phyloP scores from a whole-genome alignment of 345 rosid genomes.

The Cochlearia excelsa region DNA sequence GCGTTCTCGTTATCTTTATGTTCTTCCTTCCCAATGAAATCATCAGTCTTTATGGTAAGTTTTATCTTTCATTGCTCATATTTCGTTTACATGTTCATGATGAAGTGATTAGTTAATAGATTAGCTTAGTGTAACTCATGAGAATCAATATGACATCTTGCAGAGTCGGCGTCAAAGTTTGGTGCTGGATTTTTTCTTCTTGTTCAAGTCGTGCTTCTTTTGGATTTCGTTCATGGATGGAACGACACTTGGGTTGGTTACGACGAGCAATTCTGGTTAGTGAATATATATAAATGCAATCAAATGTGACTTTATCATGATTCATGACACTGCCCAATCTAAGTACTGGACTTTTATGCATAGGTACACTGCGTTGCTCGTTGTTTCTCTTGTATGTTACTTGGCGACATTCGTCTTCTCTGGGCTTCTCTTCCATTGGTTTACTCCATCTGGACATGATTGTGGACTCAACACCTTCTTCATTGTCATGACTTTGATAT shows the following conservation, averaged over 20 bases:
- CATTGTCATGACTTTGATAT: constrained; percentile 66
- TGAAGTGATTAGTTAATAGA: not conserved
- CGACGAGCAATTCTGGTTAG: constrained; percentile 97
- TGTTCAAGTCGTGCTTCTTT: constrained; percentile 95
- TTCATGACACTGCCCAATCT: constrained; percentile 12
- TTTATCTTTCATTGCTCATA: not conserved
- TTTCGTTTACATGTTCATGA: not conserved
- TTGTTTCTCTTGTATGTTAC: constrained; percentile 84
- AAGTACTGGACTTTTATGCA: constrained; percentile 1
- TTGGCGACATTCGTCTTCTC: constrained; percentile 81
- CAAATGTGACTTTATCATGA: not conserved
- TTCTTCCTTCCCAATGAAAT: constrained; percentile 93
- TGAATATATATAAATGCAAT: constrained; percentile 6
- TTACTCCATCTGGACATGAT: constrained; percentile 95
- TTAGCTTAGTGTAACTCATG: not conserved
- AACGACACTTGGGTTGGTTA: constrained; percentile 99
- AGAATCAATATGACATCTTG: constrained; percentile 17
- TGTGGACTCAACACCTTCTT: constrained; percentile 96
- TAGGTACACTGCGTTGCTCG: constrained; percentile 81
- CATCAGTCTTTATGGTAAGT: constrained; percentile 81
- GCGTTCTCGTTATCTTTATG: constrained; percentile 80
- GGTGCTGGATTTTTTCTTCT: constrained; percentile 97
- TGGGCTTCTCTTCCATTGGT: constrained; percentile 95
- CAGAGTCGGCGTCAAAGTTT: constrained; percentile 88
- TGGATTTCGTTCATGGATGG: constrained; percentile 99